Conservation (phyloP, 2,329 filamentous ascomycete species). For the Calonectria ilicicola region DNA sequence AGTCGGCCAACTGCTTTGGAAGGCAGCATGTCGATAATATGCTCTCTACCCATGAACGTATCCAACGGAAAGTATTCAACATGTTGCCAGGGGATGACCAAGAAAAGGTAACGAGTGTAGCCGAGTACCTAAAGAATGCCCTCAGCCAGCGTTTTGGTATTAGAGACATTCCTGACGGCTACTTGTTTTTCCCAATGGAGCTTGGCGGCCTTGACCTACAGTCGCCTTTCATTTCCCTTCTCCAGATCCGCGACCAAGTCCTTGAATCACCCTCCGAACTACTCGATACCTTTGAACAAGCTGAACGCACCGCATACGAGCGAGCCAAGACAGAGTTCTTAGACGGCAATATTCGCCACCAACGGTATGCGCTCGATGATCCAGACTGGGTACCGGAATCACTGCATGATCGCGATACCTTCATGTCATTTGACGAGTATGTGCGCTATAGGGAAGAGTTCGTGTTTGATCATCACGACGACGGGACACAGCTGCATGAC, state of each 20-base stretch:
- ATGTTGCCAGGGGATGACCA: conserved; percentile 40
- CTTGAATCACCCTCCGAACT: conserved; percentile 43
- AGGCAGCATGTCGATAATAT: conserved; percentile 64
- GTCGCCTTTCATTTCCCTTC: conserved; percentile 57
- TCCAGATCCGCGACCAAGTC: conserved; percentile 53
- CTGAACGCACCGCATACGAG: conserved; percentile 51
- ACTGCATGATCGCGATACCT: conserved; percentile 48
- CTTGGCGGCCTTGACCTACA: conserved; percentile 61
- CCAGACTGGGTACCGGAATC: conserved; percentile 46
- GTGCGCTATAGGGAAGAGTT: conserved; percentile 55
- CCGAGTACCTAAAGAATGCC: conserved; percentile 65
- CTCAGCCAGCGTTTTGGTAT: conserved; percentile 65
- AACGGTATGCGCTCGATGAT: conserved; percentile 24
- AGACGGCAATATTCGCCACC: conserved; percentile 20
- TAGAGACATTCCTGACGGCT: conserved; percentile 56
- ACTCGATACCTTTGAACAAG: conserved; percentile 47
- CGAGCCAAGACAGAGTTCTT: conserved; percentile 51
- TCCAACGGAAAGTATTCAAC: conserved; percentile 61
- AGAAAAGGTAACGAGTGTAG: conserved; percentile 55
- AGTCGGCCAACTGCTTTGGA: conserved; percentile 64
- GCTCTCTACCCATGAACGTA: conserved; percentile 61
- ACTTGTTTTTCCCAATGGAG: conserved; percentile 59
- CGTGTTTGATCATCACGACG: conserved; percentile 41
- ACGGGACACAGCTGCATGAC: conserved; percentile 36
- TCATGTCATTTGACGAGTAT: conserved; percentile 61